phyloP scores from a whole-genome alignment of 352 stramenopile species.

The Phytophthora litchii region DNA sequence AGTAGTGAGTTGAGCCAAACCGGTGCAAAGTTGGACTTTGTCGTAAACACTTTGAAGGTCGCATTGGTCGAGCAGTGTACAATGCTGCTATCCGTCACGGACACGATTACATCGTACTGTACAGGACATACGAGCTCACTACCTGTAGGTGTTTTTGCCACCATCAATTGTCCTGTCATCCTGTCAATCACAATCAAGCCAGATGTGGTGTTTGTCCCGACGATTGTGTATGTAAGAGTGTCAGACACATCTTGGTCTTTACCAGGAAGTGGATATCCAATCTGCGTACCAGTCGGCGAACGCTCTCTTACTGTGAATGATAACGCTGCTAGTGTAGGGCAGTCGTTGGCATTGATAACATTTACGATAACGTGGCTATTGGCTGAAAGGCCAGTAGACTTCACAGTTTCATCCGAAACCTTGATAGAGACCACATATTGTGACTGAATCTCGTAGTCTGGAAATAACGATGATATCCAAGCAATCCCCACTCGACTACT shows the following conservation, averaged over 20 bases:
- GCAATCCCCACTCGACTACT: constrained; percentile 13
- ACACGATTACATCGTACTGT: constrained; percentile 37
- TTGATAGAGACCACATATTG: constrained; percentile 39
- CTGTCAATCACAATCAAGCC: constrained; percentile 51
- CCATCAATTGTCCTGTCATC: constrained; percentile 51
- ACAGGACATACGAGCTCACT: constrained; percentile 47
- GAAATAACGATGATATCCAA: constrained; percentile 14
- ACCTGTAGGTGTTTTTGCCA: constrained; percentile 31
- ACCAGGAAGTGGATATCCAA: constrained; percentile 60
- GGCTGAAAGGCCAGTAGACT: constrained; percentile 33
- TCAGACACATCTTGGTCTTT: constrained; percentile 59
- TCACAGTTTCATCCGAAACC: constrained; percentile 42
- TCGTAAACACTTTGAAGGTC: constrained; percentile 36
- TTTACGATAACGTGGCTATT: constrained; percentile 36
- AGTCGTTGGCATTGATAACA: constrained; percentile 63
- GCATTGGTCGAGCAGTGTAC: constrained; percentile 32
- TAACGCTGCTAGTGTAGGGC: constrained; percentile 43
- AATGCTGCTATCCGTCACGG: constrained; percentile 49
- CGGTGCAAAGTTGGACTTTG: constrained; percentile 59
- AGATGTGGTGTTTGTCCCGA: constrained; percentile 22
- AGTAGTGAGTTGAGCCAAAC: constrained; percentile 42
- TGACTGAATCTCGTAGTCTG: constrained; percentile 46
- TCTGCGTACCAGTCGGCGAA: constrained; percentile 25
- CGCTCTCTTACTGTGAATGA: constrained; percentile 54
- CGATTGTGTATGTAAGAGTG: constrained; percentile 50